phyloP scores from a whole-genome alignment of 495 filamentous ascomycete species.

The Neurospora terricola region DNA sequence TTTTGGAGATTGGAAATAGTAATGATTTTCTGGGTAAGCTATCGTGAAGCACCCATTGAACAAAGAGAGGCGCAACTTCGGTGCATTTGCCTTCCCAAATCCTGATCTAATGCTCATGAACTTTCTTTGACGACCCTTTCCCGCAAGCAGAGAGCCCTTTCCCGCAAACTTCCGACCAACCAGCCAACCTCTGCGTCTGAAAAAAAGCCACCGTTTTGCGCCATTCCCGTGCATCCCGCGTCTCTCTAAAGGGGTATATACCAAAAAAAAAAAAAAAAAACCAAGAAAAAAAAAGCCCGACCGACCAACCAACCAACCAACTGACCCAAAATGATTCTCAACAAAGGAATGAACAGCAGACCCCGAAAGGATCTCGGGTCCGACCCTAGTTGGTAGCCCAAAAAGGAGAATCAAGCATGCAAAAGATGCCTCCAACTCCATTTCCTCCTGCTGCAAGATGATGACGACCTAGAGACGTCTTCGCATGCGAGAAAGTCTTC shows the following conservation, averaged over 20 bases:
- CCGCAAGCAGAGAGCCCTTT: neutral
- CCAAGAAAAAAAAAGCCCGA: neutral
- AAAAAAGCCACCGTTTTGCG: neutral
- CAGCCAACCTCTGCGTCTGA: neutral
- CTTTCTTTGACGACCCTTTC: neutral
- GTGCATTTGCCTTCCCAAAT: neutral
- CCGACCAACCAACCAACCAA: neutral
- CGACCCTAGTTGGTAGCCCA: neutral
- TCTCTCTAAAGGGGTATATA: neutral
- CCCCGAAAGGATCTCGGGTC: neutral
- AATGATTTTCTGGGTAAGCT: neutral
- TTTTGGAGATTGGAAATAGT: neutral
- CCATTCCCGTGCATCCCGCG: neutral
- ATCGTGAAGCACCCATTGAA: neutral
- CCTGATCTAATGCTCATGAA: neutral
- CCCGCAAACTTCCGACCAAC: neutral
- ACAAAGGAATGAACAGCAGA: neutral
- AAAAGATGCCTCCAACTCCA: neutral
- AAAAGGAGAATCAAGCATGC: neutral
- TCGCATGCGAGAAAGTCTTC: conserved; percentile 14
- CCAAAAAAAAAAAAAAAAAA: neutral
- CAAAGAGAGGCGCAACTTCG: neutral
- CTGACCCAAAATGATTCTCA: neutral
- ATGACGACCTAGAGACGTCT: neutral
- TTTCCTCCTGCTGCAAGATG: neutral